phyloP scores from a whole-genome alignment of 345 rosid species.

The Moricandia arvensis region DNA sequence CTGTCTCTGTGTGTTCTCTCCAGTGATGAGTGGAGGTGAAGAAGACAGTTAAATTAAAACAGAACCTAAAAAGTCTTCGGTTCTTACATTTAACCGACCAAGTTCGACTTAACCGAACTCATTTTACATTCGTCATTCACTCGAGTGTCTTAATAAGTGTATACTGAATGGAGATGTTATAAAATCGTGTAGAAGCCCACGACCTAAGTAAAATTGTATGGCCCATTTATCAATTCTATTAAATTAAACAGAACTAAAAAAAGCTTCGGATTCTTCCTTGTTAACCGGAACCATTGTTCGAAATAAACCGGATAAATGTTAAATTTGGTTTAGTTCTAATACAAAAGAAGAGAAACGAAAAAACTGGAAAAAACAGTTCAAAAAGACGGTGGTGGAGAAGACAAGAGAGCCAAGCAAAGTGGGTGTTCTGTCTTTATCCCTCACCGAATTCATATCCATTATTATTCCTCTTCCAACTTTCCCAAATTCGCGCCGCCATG shows the following conservation, averaged over 20 bases:
- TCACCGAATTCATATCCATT: neutral
- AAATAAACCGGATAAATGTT: too few species aligned
- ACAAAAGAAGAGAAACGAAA: too few species aligned
- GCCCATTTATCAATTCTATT: neutral
- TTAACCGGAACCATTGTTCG: too few species aligned
- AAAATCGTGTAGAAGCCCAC: too few species aligned
- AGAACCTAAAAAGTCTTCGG: conserved; percentile 13
- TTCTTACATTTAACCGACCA: neutral
- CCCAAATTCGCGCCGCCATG: neutral
- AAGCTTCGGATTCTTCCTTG: too few species aligned
- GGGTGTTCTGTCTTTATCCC: neutral
- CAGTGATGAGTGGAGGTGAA: conserved; percentile 27
- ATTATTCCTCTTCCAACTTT: neutral
- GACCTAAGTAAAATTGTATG: too few species aligned
- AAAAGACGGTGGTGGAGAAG: neutral
- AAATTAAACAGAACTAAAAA: neutral
- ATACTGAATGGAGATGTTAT: too few species aligned
- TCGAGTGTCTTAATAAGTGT: too few species aligned
- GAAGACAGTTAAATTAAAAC: conserved; percentile 7
- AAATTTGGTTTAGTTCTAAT: too few species aligned
- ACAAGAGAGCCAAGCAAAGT: neutral
- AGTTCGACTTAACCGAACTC: neutral
- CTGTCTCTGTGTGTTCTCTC: neutral
- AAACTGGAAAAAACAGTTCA: neutral
- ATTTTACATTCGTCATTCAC: too few species aligned